Percentiles rank a stretch among this genome's conserved stretches.
These are phyloP conservation scores for Cystobasidium sp. DNA, from an alignment of 1,284 basidiomycete genomes.

Conservation along the genomic window DNA sequence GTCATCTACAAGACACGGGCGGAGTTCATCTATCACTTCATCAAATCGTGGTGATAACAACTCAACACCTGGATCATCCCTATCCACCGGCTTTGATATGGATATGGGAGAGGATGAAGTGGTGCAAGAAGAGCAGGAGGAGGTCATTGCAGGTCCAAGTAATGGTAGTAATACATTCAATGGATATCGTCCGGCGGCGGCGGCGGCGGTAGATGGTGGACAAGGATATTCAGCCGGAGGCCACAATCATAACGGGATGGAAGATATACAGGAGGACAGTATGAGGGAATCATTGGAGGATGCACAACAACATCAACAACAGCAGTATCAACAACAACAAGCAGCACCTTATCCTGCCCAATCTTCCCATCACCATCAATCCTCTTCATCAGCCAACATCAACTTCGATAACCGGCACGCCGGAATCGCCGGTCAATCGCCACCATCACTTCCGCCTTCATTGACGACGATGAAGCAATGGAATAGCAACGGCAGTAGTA, in stretches of 20 bases:
- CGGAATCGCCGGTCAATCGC: constrained; percentile 10
- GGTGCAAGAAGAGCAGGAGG: neutral
- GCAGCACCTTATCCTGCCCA: neutral
- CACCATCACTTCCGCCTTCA: neutral
- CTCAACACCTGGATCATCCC: neutral
- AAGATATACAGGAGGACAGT: constrained; percentile 30
- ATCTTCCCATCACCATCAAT: constrained; percentile 3
- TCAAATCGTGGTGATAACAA: constrained; percentile 1
- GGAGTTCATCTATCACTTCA: constrained; percentile 17
- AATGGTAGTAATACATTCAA: neutral
- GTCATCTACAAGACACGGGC: constrained; percentile 5
- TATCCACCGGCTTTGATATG: constrained; percentile 17
- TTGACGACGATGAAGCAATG: neutral
- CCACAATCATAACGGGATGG: neutral
- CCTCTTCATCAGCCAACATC: neutral
- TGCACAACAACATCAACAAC: too few species aligned
- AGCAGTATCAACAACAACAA: neutral
- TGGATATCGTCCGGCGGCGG: neutral
- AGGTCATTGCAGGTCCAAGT: constrained; percentile 6
- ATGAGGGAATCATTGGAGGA: constrained; percentile 25
- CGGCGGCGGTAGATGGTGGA: neutral
- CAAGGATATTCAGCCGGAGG: neutral
- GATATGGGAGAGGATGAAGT: constrained; percentile 19
- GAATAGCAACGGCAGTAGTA: neutral
- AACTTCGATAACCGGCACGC: constrained; percentile 16